phyloP scores from a whole-genome alignment of 345 rosid genomes.

The Boechera divaricarpa region DNA sequence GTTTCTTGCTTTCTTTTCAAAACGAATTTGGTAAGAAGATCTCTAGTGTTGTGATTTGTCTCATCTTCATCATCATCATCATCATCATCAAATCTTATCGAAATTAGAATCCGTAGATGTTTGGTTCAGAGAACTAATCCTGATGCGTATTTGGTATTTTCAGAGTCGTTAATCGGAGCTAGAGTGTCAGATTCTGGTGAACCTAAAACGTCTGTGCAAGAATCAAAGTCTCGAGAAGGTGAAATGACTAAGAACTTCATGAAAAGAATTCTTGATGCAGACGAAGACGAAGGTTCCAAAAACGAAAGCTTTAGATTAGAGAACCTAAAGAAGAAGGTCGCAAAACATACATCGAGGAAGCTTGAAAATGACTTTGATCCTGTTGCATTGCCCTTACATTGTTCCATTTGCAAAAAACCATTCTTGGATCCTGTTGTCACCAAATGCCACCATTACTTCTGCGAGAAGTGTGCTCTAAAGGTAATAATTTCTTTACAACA shows the following conservation, averaged over 20 bases:
- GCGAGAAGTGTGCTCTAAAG: conserved; percentile 77
- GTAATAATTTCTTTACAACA: conserved; percentile 33
- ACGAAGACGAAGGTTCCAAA: conserved; percentile 50
- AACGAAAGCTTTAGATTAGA: conserved; percentile 37
- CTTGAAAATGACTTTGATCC: conserved; percentile 72
- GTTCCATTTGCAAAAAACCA: conserved; percentile 69
- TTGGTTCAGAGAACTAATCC: neutral
- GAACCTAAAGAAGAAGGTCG: conserved; percentile 33
- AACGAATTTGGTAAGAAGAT: neutral
- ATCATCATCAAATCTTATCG: neutral
- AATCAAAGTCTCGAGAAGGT: conserved; percentile 46
- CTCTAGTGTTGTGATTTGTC: neutral
- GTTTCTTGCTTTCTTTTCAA: neutral
- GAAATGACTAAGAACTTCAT: conserved; percentile 51
- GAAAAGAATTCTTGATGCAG: conserved; percentile 54
- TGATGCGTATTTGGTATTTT: neutral
- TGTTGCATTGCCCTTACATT: conserved; percentile 60
- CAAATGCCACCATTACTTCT: conserved; percentile 76
- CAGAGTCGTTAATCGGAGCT: neutral
- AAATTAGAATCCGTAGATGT: neutral
- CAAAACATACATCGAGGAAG: conserved; percentile 62
- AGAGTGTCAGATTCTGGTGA: conserved; percentile 51
- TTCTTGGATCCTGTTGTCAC: conserved; percentile 77
- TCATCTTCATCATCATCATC: too few species aligned
- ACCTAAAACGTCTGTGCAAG: conserved; percentile 32